These are phyloP conservation scores for Chytriomyces confervae DNA, from an alignment of 192 early-diverging fungal genomes.

Conservation along the genomic window DNA sequence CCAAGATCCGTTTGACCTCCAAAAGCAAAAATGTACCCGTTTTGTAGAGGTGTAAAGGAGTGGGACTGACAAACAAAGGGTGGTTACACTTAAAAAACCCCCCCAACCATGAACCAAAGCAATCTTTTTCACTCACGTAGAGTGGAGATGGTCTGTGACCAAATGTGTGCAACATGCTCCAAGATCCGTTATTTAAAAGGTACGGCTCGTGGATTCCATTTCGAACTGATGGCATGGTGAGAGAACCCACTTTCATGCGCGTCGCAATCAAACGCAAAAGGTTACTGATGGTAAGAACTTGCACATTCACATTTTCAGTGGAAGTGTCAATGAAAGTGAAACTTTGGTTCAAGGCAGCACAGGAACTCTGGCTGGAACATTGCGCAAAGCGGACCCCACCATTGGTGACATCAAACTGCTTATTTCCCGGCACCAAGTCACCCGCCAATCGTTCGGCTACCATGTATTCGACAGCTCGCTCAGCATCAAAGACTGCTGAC, in stretches of 20 bases:
- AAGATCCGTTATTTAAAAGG: slow-evolving; percentile 4
- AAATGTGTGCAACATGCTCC: slow-evolving; percentile 2
- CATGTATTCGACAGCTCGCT: neutral
- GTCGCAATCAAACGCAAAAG: neutral
- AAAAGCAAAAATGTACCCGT: slow-evolving; percentile 10
- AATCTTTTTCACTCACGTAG: neutral
- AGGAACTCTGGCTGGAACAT: neutral
- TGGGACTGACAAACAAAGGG: slow-evolving; percentile 14
- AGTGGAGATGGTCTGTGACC: neutral
- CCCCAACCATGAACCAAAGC: neutral
- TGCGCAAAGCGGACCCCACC: slow-evolving; percentile 12
- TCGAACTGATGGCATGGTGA: neutral
- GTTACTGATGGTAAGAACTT: neutral
- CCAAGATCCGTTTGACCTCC: slow-evolving; percentile 13
- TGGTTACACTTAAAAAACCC: neutral
- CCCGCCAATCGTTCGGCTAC: neutral
- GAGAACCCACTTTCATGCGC: neutral
- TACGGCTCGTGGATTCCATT: neutral
- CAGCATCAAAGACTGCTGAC: slow-evolving; percentile 12
- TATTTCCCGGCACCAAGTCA: slow-evolving; percentile 14
- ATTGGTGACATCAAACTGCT: slow-evolving; percentile 17
- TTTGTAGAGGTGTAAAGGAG: neutral
- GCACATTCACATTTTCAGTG: slow-evolving; percentile 1
- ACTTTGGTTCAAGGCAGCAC: neutral
- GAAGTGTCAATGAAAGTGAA: slow-evolving; percentile 3